Percentiles rank a stretch among this genome's conserved stretches.
Evolutionary conservation across 2,329 filamentous ascomycete genomes (phyloP).

Genomic region (Colletotrichum cuscutae): DNA sequence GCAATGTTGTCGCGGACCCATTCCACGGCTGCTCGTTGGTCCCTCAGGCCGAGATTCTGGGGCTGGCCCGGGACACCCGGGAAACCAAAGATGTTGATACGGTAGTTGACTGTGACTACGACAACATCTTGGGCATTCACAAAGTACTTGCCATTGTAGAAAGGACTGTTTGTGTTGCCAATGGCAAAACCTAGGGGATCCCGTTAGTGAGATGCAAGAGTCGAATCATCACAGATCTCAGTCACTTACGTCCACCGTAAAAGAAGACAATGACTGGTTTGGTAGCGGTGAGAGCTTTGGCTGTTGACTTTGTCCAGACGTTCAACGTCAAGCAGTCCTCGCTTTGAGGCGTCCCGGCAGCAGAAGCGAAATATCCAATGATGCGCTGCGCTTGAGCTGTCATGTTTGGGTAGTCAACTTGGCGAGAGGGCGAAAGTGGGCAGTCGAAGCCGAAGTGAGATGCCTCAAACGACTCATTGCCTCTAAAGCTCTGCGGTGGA

Average conservation of each 20-base stretch:
- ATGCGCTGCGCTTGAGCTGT: constrained; percentile 44
- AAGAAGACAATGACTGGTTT: constrained; percentile 51
- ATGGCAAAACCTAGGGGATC: constrained; percentile 36
- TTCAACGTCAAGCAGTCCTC: constrained; percentile 53
- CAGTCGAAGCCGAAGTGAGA: constrained; percentile 43
- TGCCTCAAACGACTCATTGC: constrained; percentile 36
- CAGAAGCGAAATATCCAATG: constrained; percentile 31
- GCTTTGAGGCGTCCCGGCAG: constrained; percentile 38
- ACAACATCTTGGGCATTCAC: constrained; percentile 55
- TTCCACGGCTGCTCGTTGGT: constrained; percentile 61
- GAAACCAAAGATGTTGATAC: constrained; percentile 54
- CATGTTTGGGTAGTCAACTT: constrained; percentile 41
- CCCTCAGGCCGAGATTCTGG: constrained; percentile 58
- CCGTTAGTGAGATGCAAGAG: not conserved
- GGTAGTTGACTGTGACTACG: constrained; percentile 59
- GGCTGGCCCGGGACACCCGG: constrained; percentile 43
- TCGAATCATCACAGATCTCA: accelerated
- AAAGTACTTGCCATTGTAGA: constrained; percentile 55
- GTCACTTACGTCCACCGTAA: constrained; percentile 45
- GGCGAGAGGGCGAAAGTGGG: constrained; percentile 38
- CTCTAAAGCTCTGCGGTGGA: constrained; percentile 40
- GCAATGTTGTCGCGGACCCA: constrained; percentile 59
- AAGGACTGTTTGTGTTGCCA: constrained; percentile 48
- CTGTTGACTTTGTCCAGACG: constrained; percentile 45
- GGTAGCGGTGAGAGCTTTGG: not conserved